Base-by-base conservation (phyloP, 495 filamentous ascomycete genomes). In the Trichoderma gamsii region DNA sequence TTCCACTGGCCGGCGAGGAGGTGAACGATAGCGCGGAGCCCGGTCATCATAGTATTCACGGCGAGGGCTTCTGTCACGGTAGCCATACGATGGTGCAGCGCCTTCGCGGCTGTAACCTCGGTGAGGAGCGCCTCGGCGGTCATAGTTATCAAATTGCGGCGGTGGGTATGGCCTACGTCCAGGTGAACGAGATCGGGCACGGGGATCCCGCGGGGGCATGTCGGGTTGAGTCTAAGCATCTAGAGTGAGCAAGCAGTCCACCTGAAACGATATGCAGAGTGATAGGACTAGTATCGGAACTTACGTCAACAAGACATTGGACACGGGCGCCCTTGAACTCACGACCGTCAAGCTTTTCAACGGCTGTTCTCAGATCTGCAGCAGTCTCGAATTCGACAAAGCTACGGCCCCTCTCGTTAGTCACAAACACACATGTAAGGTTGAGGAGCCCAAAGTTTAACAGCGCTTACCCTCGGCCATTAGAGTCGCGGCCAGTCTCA, bases 301-400 rank as follows among this genome's bases (percentile, higher is more conserved):
- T 78, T 88, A 97, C 93, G 81, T 96, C 93, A 68, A 92, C 86
- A 71, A 90, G 79, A 76, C 95, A 99, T 66, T 81, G 87, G 66
- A 99, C 93, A 71, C 86, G 83, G 64, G 85, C 83, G 70, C 91
- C 92, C 80, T 97, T 97, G 80, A 98, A 97, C 70, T 96, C 92
- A 72, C 87, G 88, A 70, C 85, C 86, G 73, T 99, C 94, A 59
- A 99, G 88, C 77, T 97, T 97, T 74, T 96, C 89, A 68, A 97
- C 90, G 46, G 96, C 95, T 51, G 88, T 87, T 76, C 91, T 92
- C 67, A 99, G 82, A 76, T 99, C 95, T 67, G 86, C 87, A 41
- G 89, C 88, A 64, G 92, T 97, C 79, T 99, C 96, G 73, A 97
- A 99, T 77, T 99, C 95, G 72, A 99, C 95, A 79, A 97, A 97